Percentiles rank a stretch among this genome's conserved stretches.
These are phyloP conservation scores for Elsinoe australis DNA, from an alignment of 2,329 filamentous ascomycete species.

Conservation along the genomic window DNA sequence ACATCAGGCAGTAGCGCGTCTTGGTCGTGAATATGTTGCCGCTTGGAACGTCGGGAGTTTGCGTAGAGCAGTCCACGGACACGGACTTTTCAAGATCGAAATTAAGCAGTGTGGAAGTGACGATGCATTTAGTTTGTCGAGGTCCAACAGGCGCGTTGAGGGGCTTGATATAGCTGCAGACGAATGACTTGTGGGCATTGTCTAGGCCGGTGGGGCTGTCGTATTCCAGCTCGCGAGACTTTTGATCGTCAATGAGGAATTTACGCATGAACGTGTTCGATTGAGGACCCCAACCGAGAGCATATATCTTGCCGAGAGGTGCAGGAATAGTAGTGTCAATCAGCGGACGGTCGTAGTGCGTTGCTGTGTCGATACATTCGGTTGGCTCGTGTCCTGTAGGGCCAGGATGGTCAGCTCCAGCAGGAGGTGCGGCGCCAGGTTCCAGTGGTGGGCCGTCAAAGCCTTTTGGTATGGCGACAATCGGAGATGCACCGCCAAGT, in stretches of 20 bases:
- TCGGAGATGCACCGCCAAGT: conserved; percentile 31
- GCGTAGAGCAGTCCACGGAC: conserved; percentile 71
- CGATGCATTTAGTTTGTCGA: conserved; percentile 89
- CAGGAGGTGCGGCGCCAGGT: conserved; percentile 31
- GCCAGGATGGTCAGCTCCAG: conserved; percentile 66
- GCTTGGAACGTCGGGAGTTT: conserved; percentile 90
- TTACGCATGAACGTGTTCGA: conserved; percentile 78
- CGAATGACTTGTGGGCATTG: conserved; percentile 62
- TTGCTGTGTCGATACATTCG: conserved; percentile 68
- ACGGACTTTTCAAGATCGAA: conserved; percentile 83
- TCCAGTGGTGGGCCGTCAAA: conserved; percentile 32
- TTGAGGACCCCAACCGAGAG: conserved; percentile 72
- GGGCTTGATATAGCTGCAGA: conserved; percentile 86
- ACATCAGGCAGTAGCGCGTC: conserved; percentile 89
- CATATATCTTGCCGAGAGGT: conserved; percentile 86
- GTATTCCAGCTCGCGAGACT: conserved; percentile 78
- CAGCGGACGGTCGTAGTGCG: conserved; percentile 76
- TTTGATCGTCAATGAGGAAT: conserved; percentile 80
- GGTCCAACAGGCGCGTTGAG: conserved; percentile 77
- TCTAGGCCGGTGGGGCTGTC: conserved; percentile 69
- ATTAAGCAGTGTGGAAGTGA: conserved; percentile 72
- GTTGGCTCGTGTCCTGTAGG: conserved; percentile 75
- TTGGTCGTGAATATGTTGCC: conserved; percentile 88
- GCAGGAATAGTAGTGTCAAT: conserved; percentile 82
- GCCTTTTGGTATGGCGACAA: conserved; percentile 29